A percentile compares a stretch with the other conserved stretches of the same genome.
Conservation (phyloP, 768 basidiomycete genomes). For the Serendipita sp. region DNA sequence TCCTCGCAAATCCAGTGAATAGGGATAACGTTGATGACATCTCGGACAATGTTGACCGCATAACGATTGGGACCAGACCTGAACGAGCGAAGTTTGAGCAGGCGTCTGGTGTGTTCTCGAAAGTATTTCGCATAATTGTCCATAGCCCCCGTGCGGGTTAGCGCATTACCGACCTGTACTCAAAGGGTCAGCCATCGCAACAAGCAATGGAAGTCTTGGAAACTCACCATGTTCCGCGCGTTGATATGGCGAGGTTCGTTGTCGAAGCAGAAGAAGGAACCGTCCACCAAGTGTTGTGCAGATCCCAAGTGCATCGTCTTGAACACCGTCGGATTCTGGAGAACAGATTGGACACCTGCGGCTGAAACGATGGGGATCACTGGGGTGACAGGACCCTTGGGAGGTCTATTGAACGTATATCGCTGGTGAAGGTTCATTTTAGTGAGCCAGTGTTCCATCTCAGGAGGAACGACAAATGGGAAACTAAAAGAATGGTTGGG, state of each 20-base stretch:
- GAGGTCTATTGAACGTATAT: constrained; percentile 47
- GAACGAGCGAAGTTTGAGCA: constrained; percentile 10
- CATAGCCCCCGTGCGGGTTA: constrained; percentile 8
- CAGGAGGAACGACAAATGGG: constrained; percentile 54
- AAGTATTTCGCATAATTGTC: constrained; percentile 14
- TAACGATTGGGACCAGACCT: constrained; percentile 14
- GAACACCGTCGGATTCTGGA: constrained; percentile 22
- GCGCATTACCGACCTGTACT: constrained; percentile 10
- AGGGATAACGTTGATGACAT: constrained; percentile 49
- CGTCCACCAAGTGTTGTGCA: constrained; percentile 15
- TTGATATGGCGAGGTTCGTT: constrained; percentile 20
- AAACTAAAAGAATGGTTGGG: constrained; percentile 21
- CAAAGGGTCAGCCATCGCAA: not conserved
- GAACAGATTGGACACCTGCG: constrained; percentile 9
- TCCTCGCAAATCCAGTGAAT: constrained; percentile 42
- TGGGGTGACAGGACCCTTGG: constrained; percentile 12
- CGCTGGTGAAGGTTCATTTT: constrained; percentile 22
- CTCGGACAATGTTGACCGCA: constrained; percentile 42
- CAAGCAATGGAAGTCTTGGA: not conserved
- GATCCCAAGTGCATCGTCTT: constrained; percentile 21
- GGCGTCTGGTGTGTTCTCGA: constrained; percentile 17
- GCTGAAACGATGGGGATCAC: constrained; percentile 8
- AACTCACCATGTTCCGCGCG: constrained; percentile 15
- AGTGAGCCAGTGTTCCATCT: constrained; percentile 27
- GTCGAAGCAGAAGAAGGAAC: constrained; percentile 25